phyloP scores from a whole-genome alignment of 2,329 filamentous ascomycete genomes.

The Curvularia lunata region DNA sequence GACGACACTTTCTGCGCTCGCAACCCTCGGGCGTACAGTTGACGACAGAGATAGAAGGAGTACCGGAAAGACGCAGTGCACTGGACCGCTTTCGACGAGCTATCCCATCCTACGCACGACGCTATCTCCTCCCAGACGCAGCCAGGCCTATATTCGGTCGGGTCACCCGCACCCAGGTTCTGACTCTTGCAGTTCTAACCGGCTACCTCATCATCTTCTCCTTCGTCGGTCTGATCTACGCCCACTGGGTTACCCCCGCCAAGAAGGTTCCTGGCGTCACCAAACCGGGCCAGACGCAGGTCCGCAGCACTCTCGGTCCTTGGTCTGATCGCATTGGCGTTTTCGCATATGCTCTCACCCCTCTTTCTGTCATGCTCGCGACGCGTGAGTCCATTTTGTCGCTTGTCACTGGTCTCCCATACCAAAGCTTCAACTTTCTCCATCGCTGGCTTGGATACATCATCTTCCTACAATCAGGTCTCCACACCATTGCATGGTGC shows the following conservation, averaged over 20 bases:
- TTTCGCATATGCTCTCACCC: slow-evolving; percentile 75
- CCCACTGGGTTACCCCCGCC: slow-evolving; percentile 73
- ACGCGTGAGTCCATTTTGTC: slow-evolving; percentile 73
- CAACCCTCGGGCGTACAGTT: slow-evolving; percentile 37
- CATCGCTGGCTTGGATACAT: slow-evolving; percentile 72
- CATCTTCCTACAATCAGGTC: slow-evolving; percentile 69
- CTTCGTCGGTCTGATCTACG: slow-evolving; percentile 70
- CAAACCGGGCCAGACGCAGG: slow-evolving; percentile 64
- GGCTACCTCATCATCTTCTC: slow-evolving; percentile 70
- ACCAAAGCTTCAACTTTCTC: slow-evolving; percentile 73
- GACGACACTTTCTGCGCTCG: slow-evolving; percentile 39
- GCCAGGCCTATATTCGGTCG: slow-evolving; percentile 67
- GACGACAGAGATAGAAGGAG: slow-evolving; percentile 29
- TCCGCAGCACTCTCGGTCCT: slow-evolving; percentile 68
- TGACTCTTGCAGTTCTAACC: slow-evolving; percentile 63
- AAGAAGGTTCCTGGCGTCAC: slow-evolving; percentile 59
- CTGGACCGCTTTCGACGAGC: slow-evolving; percentile 44
- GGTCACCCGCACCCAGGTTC: slow-evolving; percentile 71
- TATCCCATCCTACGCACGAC: slow-evolving; percentile 53
- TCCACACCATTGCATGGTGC: slow-evolving; percentile 76
- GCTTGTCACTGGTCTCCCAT: slow-evolving; percentile 73
- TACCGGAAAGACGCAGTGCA: slow-evolving; percentile 30
- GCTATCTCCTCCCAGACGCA: slow-evolving; percentile 67
- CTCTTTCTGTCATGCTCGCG: slow-evolving; percentile 70
- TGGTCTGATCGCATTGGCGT: slow-evolving; percentile 73